Evolutionary conservation across 352 stramenopile genomes (phyloP).

Genomic region (Plasmopara halstedii): DNA sequence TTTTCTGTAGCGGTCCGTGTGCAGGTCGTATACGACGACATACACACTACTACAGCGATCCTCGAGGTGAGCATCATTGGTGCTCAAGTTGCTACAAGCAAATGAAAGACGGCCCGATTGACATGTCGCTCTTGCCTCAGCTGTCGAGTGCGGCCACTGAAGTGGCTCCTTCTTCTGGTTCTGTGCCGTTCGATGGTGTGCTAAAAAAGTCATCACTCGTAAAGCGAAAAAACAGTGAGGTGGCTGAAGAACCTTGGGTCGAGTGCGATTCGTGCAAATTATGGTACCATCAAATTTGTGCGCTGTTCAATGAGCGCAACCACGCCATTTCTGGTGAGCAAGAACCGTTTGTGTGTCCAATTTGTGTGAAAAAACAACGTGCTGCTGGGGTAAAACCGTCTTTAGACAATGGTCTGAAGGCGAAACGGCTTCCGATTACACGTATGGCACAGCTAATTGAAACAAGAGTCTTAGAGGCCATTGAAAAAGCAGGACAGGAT

Average conservation of each 20-base stretch:
- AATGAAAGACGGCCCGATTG: conserved; percentile 89
- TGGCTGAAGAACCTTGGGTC: conserved; percentile 96
- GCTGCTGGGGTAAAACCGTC: conserved; percentile 62
- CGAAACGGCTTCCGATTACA: conserved; percentile 68
- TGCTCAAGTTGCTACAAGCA: conserved; percentile 87
- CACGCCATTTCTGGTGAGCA: conserved; percentile 90
- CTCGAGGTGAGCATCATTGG: conserved; percentile 78
- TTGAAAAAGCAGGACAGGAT: conserved; percentile 68
- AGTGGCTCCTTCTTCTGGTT: conserved; percentile 19
- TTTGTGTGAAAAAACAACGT: conserved; percentile 82
- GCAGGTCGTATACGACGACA: conserved; percentile 74
- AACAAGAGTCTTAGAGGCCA: conserved; percentile 62
- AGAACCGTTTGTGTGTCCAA: conserved; percentile 80
- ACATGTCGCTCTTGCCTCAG: conserved; percentile 80
- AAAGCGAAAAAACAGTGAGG: conserved; percentile 98
- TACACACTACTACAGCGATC: conserved; percentile 84
- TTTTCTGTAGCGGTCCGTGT: conserved; percentile 85
- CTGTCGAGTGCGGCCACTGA: conserved; percentile 55
- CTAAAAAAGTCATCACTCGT: conserved; percentile 91
- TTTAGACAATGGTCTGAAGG: conserved; percentile 76
- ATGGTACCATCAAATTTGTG: conserved; percentile 99
- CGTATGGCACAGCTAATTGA: conserved; percentile 83
- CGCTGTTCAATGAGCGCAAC: conserved; percentile 98
- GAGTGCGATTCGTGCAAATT: conserved; percentile 97
- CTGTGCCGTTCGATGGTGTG: conserved; percentile 45